Base-by-base conservation (phyloP, 306 rosid species). In the Trifolium pratense region DNA sequence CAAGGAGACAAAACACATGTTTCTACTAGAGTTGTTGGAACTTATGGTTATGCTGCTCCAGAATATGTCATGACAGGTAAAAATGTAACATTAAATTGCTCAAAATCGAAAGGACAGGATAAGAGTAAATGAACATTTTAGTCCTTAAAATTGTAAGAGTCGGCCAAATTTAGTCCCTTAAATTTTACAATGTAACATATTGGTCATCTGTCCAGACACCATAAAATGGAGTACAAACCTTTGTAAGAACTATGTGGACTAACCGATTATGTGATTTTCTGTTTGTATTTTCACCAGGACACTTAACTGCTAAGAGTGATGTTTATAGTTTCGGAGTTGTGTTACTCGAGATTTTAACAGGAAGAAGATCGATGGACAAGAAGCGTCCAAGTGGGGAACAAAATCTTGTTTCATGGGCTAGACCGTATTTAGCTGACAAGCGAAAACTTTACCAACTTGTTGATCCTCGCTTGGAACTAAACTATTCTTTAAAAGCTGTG, bases 1-100 rank as follows among this genome's bases (percentile, higher is more conserved):
- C 96, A 89, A 80, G 98, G 98, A 74, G 98, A 93, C 86, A 91
- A 91, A 66, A 89, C 98, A 53, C 98, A 93, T 86, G 97, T 93
- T 75, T 93, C 98, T 26, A 93, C 97, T 70, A 82, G 98, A 82
- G 97, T 93, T 56, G 96, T 93, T 78, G 97, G 97, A 75, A 93
- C 98, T 36, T 91, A 93, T 62, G 97, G 98, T 58, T 93, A 89
- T 81, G 97, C 98, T 72, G 97, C 98, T 74, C 98, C 98, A 43
- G 96, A 93, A 84, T 88, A 91, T 79, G 96, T 93, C 74, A 93
- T 93, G 98, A 93, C 98, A 75, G 98, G 98, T 91, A 81, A 87
- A 45, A 61, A 53, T 60, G 21, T 66, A 49, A 21, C 31, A 2
- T 58, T 31, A 68, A 56, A 69, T 75, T 66, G 78, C 76, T 66